These are phyloP conservation scores for Fistulifera pelliculosa DNA, from an alignment of 108 stramenopile genomes.

Conservation along the genomic window DNA sequence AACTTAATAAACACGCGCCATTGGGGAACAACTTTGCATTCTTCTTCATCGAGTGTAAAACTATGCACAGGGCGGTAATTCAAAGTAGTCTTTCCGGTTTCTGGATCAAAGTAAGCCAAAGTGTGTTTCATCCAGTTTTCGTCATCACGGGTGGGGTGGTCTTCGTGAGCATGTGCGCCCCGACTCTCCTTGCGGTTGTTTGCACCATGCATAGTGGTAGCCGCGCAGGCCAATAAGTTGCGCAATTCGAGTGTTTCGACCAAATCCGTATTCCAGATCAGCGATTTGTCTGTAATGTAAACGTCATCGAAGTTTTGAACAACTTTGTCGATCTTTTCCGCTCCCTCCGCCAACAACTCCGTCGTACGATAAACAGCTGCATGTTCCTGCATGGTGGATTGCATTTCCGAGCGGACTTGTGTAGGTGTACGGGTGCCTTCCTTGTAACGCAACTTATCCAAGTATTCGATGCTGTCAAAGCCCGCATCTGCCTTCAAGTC, in stretches of 20 bases:
- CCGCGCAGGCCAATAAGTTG: conserved; percentile 88
- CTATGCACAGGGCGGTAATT: conserved; percentile 93
- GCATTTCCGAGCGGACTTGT: conserved; percentile 88
- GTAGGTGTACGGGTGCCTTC: conserved; percentile 73
- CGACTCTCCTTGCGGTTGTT: conserved; percentile 93
- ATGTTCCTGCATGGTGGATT: conserved; percentile 96
- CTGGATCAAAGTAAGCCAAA: conserved; percentile 87
- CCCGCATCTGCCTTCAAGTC: conserved; percentile 71
- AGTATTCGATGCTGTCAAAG: conserved; percentile 73
- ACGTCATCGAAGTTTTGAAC: conserved; percentile 83
- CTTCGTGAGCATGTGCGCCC: conserved; percentile 98
- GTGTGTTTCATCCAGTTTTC: conserved; percentile 99
- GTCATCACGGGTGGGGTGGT: conserved; percentile 92
- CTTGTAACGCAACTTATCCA: conserved; percentile 86
- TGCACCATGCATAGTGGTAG: conserved; percentile 96
- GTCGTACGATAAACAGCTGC: conserved; percentile 97
- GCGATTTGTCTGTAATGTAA: conserved; percentile 85
- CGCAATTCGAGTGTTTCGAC: conserved; percentile 93
- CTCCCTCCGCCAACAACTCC: conserved; percentile 80
- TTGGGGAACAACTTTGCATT: conserved; percentile 88
- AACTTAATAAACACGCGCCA: conserved; percentile 95
- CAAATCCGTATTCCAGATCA: conserved; percentile 99
- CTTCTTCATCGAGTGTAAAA: conserved; percentile 93
- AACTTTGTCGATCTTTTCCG: conserved; percentile 79
- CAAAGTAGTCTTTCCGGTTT: conserved; percentile 78